These are phyloP conservation scores for Yamadazyma oceani DNA, from an alignment of 1,139 yeast species.

Conservation along the genomic window DNA sequence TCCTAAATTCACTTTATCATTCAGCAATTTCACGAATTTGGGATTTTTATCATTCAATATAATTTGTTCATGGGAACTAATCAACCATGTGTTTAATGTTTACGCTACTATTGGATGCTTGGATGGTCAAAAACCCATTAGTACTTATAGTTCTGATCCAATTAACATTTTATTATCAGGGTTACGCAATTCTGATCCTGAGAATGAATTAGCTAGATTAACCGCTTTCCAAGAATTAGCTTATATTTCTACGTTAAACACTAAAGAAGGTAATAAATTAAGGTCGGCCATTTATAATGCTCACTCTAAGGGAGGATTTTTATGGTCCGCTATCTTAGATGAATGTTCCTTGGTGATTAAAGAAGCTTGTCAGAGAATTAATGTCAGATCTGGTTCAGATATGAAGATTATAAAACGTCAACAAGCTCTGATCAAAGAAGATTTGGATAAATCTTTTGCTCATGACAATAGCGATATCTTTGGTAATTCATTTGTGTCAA, in stretches of 20 bases:
- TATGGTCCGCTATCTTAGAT: conserved; percentile 59
- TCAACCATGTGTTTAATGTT: conserved; percentile 64
- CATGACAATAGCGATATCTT: conserved; percentile 25
- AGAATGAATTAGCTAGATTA: conserved; percentile 56
- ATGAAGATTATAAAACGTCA: conserved; percentile 27
- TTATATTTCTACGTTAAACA: conserved; percentile 51
- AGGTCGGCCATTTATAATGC: conserved; percentile 57
- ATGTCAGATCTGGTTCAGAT: conserved; percentile 34
- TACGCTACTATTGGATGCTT: conserved; percentile 83
- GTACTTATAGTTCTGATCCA: conserved; percentile 69
- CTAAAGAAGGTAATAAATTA: conserved; percentile 41
- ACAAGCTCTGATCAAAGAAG: conserved; percentile 18
- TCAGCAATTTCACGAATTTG: conserved; percentile 35
- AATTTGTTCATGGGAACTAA: conserved; percentile 56
- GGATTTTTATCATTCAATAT: conserved; percentile 40
- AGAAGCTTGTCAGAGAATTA: conserved; percentile 44
- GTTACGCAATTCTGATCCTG: conserved; percentile 45
- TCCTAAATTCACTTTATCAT: conserved; percentile 38
- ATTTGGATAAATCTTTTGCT: conserved; percentile 13
- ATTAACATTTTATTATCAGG: conserved; percentile 76
- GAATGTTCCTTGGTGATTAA: conserved; percentile 59
- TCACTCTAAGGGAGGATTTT: conserved; percentile 42
- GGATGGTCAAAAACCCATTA: conserved; percentile 69
- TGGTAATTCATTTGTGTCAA: conserved; percentile 28
- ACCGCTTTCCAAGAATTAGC: conserved; percentile 79